Conservation (phyloP, 2,329 filamentous ascomycete species). For the Xylaria arbuscula region DNA sequence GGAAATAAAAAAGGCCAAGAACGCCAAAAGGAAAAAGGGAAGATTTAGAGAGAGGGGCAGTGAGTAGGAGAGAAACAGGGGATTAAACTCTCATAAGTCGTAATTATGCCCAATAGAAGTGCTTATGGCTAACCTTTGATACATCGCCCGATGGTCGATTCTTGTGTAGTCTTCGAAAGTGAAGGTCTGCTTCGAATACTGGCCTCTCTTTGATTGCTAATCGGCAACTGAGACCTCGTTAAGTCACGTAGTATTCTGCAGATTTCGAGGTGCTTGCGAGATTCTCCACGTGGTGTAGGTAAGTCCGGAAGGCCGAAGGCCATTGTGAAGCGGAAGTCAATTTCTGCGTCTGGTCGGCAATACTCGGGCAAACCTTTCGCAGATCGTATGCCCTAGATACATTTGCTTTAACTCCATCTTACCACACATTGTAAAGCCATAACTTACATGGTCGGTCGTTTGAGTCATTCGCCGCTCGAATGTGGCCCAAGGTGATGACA, state of each 20-base stretch:
- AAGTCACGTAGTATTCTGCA: constrained; percentile 19
- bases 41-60: too few relatives aligned
- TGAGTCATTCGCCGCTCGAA: constrained; percentile 11
- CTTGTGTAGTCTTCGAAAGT: neutral
- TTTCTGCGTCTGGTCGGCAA: constrained; percentile 7
- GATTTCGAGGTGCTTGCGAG: constrained; percentile 18
- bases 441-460: constrained; percentile 4
- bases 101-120: neutral
- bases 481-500: constrained; percentile 10
- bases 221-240: constrained; percentile 10
- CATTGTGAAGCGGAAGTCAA: constrained; percentile 13
- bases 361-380: constrained; percentile 12
- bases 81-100: neutral
- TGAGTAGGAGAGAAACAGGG: too few relatives aligned
- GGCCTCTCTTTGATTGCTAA: neutral
- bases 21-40: neutral
- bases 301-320: constrained; percentile 18
- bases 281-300: constrained; percentile 7
- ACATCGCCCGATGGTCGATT: constrained; percentile 2
- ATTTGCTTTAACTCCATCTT: constrained; percentile 3
- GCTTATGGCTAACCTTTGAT: neutral
- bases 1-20: neutral
- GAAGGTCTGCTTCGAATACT: neutral
- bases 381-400: neutral
- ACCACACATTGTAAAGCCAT: neutral